Evolutionary conservation across 768 basidiomycete genomes (phyloP).

Genomic region (Tephrocybe sp.): DNA sequence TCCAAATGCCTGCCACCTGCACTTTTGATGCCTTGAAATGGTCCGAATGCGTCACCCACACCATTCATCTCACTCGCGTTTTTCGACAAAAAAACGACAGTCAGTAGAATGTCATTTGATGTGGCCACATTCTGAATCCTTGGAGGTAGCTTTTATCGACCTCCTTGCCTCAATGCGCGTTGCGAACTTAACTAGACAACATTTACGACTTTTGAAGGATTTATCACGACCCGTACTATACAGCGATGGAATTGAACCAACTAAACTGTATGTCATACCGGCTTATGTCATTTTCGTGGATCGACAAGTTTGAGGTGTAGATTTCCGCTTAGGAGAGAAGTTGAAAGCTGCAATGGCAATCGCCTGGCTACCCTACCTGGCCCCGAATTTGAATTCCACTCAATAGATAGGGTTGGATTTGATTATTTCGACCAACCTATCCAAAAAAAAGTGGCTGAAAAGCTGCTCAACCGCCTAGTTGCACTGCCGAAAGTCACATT

Average conservation of each 20-base stretch:
- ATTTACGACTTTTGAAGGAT: conserved; percentile 51
- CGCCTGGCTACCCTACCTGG: conserved; percentile 52
- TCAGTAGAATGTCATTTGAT: conserved; percentile 17
- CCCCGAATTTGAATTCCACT: conserved; percentile 28
- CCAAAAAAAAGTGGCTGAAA: conserved; percentile 21
- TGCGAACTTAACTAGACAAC: conserved; percentile 52
- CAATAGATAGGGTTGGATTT: conserved; percentile 45
- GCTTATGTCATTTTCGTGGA: not conserved
- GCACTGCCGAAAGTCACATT: conserved; percentile 46
- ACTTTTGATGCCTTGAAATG: conserved; percentile 68
- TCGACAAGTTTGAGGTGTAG: conserved; percentile 31
- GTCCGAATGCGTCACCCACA: conserved; percentile 48
- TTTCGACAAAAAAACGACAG: conserved; percentile 70
- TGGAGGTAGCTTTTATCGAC: conserved; percentile 63
- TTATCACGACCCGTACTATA: conserved; percentile 60
- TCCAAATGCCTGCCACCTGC: conserved; percentile 49
- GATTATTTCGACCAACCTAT: conserved; percentile 37
- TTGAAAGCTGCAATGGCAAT: conserved; percentile 67
- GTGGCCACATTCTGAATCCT: not conserved
- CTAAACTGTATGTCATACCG: conserved; percentile 58
- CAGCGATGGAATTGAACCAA: conserved; percentile 71
- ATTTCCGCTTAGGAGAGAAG: conserved; percentile 75
- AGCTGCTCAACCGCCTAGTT: conserved; percentile 45
- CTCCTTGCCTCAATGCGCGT: conserved; percentile 89
- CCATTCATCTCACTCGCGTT: conserved; percentile 53